phyloP scores from a whole-genome alignment of 768 basidiomycete species.

The Pleurotus citrinopileatus region DNA sequence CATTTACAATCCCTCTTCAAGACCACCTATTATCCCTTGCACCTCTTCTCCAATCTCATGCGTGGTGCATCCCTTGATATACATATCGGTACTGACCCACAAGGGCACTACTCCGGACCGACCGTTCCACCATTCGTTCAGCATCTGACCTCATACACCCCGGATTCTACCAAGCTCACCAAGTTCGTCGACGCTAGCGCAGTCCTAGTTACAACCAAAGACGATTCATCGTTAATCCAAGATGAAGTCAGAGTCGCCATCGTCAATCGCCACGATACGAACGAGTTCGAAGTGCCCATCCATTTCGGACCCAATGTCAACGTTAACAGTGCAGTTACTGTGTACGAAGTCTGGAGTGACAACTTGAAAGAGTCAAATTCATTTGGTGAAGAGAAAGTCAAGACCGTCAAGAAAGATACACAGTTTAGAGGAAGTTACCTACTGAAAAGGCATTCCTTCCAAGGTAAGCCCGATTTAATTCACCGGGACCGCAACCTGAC shows the following conservation, averaged over 20 bases:
- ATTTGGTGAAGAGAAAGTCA: conserved; percentile 41
- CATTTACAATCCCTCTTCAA: conserved; percentile 12
- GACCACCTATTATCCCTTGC: conserved; percentile 51
- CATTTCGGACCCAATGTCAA: conserved; percentile 28
- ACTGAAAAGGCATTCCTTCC: conserved; percentile 48
- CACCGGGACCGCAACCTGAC: neutral
- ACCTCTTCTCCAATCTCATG: conserved; percentile 57
- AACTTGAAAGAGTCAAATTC: conserved; percentile 40
- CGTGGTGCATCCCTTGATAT: conserved; percentile 40
- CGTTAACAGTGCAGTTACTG: conserved; percentile 26
- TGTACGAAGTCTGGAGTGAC: conserved; percentile 52
- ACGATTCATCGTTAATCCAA: conserved; percentile 11
- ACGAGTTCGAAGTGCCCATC: conserved; percentile 35
- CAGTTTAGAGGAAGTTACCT: conserved; percentile 32
- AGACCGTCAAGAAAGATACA: conserved; percentile 24
- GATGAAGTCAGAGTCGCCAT: conserved; percentile 48
- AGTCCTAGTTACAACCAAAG: conserved; percentile 27
- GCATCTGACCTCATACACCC: conserved; percentile 32
- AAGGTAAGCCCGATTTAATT: conserved; percentile 24
- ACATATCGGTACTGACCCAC: conserved; percentile 28
- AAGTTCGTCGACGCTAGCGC: conserved; percentile 50
- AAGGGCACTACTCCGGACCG: conserved; percentile 32
- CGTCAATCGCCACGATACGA: conserved; percentile 45
- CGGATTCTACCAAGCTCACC: conserved; percentile 29
- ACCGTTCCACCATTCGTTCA: conserved; percentile 54